Base-by-base conservation (phyloP, 192 early-diverging fungal genomes). In the Backusella tarrabulga region DNA sequence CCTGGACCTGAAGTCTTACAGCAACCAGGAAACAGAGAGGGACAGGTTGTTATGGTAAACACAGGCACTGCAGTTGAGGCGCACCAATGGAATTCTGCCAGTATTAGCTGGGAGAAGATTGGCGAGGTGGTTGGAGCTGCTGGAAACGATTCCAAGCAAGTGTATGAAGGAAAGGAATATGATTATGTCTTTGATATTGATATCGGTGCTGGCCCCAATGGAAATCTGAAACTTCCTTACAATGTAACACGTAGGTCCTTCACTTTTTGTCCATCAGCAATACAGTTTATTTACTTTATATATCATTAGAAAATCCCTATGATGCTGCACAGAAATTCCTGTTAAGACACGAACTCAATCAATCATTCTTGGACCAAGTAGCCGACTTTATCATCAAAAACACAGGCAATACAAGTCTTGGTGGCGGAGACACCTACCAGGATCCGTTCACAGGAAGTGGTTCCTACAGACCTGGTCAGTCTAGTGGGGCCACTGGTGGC, bases 161-260 rank as follows among this genome's bases (percentile, higher is more conserved):
- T 92, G 34, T 95, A 91, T 79, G 86, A 90, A 5, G 97, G 97
- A 35, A 86, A 88, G 54, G 97, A 98, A 76, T 99, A 99, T 81
- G 98, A 99, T 84, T 97, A 94, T 81, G 94, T 99, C 35, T 99
- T 99, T 87, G 96, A 97, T 79, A 94, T 99, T 26, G 97, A 99
- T 77, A 90, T 99, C 40, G 94, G 93, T 35, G 95, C 93, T 9
- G 84, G 80, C 1, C 93, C 93, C 34, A 63, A 66, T 46, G 69
- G 72, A 44, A 89, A 92, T 17, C 83, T 99, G 7, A 97, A 99
- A 80, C 87, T 99, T 14, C 98, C 97, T 34, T 99, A 93, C 83
- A 99, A 99, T 83, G 86, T 87, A 0, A 86, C 90, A 0, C 88
- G 93, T 94, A 74, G 26, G 74, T 23, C 2, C 4, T 12, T 60